Evolutionary conservation across 495 filamentous ascomycete species (phyloP).

Genomic region (Coniosporium apollinis): DNA sequence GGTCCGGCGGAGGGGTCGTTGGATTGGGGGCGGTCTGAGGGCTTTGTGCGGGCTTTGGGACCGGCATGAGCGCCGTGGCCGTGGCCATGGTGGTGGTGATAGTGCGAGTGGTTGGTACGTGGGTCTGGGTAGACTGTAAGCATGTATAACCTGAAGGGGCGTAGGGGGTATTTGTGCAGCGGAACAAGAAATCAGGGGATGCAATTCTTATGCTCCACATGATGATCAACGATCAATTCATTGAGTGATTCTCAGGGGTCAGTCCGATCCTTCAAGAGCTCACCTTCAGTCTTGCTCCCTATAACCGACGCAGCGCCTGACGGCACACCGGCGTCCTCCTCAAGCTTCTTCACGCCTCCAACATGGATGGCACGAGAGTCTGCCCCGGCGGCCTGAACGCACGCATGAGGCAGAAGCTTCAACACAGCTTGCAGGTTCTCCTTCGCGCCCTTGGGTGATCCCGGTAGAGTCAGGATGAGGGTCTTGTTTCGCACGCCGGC

Average conservation of each 20-base stretch:
- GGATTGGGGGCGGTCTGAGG: conserved; percentile 42
- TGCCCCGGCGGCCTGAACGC: conserved; percentile 67
- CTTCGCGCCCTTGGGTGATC: conserved; percentile 89
- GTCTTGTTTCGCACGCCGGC: conserved; percentile 75
- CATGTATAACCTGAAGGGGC: no score
- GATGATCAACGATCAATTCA: no score
- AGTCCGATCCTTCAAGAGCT: no score
- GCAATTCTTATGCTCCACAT: no score
- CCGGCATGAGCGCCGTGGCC: conserved; percentile 36
- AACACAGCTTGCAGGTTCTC: conserved; percentile 91
- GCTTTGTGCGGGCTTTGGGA: conserved; percentile 55
- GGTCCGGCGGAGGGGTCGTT: conserved; percentile 75
- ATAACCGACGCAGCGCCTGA: conserved; percentile 1
- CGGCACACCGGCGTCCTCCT: conserved; percentile 58
- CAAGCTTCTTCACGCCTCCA: conserved; percentile 68
- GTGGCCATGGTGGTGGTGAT: conserved; percentile 46
- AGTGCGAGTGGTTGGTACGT: conserved; percentile 33
- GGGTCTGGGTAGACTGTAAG: no score
- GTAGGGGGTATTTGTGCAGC: no score
- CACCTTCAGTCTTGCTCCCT: no score
- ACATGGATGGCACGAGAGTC: conserved; percentile 67
- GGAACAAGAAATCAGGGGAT: no score
- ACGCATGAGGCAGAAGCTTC: conserved; percentile 84
- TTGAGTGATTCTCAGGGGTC: no score
- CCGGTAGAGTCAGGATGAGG: conserved; percentile 79